These are phyloP conservation scores for Stephania yunnanensis DNA, from an alignment of 164 flowering plant genomes.

Conservation along the genomic window DNA sequence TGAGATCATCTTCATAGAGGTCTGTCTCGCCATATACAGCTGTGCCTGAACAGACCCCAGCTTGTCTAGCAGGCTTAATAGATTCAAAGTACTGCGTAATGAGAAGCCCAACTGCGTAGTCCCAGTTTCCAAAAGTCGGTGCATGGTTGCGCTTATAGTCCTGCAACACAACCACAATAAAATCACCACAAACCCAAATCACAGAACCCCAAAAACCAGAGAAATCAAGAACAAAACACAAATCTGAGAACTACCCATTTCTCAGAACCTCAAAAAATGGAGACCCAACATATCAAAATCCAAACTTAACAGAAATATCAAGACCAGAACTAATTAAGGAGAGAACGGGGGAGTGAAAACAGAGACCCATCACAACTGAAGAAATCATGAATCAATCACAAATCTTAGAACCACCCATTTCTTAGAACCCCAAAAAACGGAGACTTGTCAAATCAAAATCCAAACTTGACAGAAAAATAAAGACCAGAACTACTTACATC, in stretches of 20 bases:
- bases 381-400: too few relatives aligned
- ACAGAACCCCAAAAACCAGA: not conserved
- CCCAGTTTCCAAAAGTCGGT: constrained; percentile 74
- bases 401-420: too few relatives aligned
- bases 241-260: too few relatives aligned
- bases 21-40: constrained; percentile 30
- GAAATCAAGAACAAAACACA: not conserved
- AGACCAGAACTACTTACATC: too few relatives aligned
- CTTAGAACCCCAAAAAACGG: too few relatives aligned
- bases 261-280: too few relatives aligned
- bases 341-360: not conserved
- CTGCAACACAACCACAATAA: constrained; percentile 7
- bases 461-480: too few relatives aligned
- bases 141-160: constrained; percentile 32
- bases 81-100: constrained; percentile 48
- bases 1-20: constrained; percentile 33
- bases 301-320: too few relatives aligned
- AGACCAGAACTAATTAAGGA: not conserved
- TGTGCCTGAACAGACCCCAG: constrained; percentile 39
- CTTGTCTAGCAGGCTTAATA: constrained; percentile 56
- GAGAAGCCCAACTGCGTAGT: constrained; percentile 43
- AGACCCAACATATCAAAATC: too few relatives aligned
- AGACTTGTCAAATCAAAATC: too few relatives aligned
- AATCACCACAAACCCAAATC: not conserved
- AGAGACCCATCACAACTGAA: too few relatives aligned